phyloP scores from a whole-genome alignment of 768 basidiomycete genomes.

The Tulasnella calospora region DNA sequence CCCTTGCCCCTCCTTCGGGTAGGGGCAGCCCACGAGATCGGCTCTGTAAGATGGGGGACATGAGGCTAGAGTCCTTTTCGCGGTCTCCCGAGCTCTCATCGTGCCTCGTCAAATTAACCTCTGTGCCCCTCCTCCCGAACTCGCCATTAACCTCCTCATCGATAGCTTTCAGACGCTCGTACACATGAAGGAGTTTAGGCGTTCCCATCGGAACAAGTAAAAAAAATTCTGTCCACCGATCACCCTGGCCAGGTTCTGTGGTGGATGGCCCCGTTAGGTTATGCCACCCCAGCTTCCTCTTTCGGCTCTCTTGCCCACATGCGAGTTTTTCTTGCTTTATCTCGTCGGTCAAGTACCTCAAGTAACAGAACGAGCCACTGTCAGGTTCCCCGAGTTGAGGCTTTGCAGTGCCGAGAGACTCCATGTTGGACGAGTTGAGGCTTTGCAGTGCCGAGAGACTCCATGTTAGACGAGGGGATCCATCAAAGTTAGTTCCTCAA shows the following conservation, averaged over 20 bases:
- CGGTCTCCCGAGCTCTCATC: background rate
- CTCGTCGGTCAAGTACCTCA: background rate
- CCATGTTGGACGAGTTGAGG: background rate
- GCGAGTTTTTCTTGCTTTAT: background rate
- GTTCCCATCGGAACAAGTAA: background rate
- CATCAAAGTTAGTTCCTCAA: background rate
- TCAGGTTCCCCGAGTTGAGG: background rate
- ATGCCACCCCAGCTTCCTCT: background rate
- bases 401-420: background rate
- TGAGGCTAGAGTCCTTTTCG: background rate
- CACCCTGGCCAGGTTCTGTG: background rate
- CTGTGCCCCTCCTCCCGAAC: background rate
- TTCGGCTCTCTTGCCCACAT: no score
- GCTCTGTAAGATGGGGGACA: background rate
- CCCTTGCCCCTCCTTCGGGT: background rate
- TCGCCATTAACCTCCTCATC: background rate
- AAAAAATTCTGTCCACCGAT: background rate
- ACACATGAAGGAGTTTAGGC: background rate
- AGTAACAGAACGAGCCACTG: background rate
- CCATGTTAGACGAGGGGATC: background rate
- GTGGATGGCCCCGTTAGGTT: background rate
- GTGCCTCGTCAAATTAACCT: constrained; percentile 3
- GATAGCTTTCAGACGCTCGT: background rate
- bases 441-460: background rate
- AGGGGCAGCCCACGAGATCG: background rate